Percentiles rank a stretch among this genome's conserved stretches.
Evolutionary conservation across 1,139 yeast genomes (phyloP).

Genomic region (Blastobotrys buckinghamii): DNA sequence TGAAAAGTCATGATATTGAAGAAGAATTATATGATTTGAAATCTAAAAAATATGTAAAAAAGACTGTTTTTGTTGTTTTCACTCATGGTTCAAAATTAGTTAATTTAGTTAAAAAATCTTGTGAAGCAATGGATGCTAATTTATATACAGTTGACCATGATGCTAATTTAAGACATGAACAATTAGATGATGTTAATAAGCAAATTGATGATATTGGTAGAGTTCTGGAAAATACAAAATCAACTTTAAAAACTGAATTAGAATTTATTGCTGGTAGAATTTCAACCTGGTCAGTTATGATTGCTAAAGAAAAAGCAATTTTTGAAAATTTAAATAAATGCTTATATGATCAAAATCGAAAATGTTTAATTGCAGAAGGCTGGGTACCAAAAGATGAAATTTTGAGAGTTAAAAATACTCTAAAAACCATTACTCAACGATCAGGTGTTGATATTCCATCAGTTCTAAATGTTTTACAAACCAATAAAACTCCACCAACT

Average conservation of each 20-base stretch:
- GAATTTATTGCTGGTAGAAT: conserved; percentile 69
- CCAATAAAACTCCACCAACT: conserved; percentile 89
- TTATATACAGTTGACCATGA: conserved; percentile 64
- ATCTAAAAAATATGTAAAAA: conserved; percentile 45
- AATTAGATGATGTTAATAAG: conserved; percentile 51
- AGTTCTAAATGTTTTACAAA: conserved; percentile 71
- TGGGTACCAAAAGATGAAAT: conserved; percentile 74
- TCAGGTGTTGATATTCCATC: conserved; percentile 60
- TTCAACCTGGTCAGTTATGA: conserved; percentile 58
- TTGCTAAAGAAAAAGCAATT: conserved; percentile 67
- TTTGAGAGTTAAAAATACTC: conserved; percentile 38
- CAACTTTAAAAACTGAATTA: conserved; percentile 68
- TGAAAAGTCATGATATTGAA: conserved; percentile 61
- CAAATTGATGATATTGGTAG: conserved; percentile 58
- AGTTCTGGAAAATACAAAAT: conserved; percentile 66
- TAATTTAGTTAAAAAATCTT: conserved; percentile 62
- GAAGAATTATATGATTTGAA: conserved; percentile 51
- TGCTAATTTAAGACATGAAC: conserved; percentile 49
- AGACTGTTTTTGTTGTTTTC: conserved; percentile 75
- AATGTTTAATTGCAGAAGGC: conserved; percentile 94
- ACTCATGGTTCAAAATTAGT: conserved; percentile 79
- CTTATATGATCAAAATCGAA: conserved; percentile 77
- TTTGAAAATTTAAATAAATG: conserved; percentile 73
- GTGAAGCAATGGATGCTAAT: conserved; percentile 79
- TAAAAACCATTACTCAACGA: conserved; percentile 54